Percentiles rank a stretch among this genome's conserved stretches.
These are phyloP conservation scores for Candida hispaniensis DNA, from an alignment of 805 yeast species.

Conservation along the genomic window DNA sequence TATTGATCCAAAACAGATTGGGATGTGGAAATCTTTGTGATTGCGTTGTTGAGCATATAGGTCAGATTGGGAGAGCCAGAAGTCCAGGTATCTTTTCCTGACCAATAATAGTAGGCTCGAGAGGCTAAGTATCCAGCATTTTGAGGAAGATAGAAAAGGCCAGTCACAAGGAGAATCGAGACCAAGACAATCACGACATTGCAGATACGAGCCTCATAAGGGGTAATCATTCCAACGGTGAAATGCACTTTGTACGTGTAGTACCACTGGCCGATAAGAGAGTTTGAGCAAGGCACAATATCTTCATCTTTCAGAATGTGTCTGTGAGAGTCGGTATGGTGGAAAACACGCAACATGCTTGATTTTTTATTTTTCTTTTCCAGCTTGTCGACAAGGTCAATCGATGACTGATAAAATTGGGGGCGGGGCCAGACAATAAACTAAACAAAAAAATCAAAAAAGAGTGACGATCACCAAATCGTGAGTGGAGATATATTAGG, in stretches of 20 bases:
- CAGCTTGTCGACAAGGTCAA: too few relatives aligned
- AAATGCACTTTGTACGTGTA: slow-evolving; percentile 16
- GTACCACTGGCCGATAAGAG: slow-evolving; percentile 16
- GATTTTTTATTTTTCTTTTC: too few relatives aligned
- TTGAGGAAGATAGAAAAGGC: slow-evolving; percentile 14
- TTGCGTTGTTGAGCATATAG: slow-evolving; percentile 13
- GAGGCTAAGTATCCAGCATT: slow-evolving; percentile 11
- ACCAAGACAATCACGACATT: slow-evolving; percentile 13
- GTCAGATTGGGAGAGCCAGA: slow-evolving; percentile 13
- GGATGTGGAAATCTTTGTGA: slow-evolving; percentile 15
- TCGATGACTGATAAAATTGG: too few relatives aligned
- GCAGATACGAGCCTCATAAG: slow-evolving; percentile 14
- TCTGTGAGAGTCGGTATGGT: too few relatives aligned
- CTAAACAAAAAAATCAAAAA: too few relatives aligned
- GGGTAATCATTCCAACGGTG: slow-evolving; percentile 16
- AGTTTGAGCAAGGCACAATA: slow-evolving; percentile 13
- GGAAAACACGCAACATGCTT: too few relatives aligned
- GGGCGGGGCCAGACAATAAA: too few relatives aligned
- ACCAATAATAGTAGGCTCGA: slow-evolving; percentile 16
- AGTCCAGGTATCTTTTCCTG: slow-evolving; percentile 14
- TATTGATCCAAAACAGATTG: too few relatives aligned
- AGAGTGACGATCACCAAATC: too few relatives aligned
- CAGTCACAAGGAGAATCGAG: slow-evolving; percentile 8
- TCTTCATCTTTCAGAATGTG: slow-evolving; percentile 15
- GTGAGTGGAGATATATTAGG: too few relatives aligned